Evolutionary conservation across 208 protist species (phyloP), one percentile per base, ranked within the genome.

Genomic region (Acanthamoeba healyi): DNA sequence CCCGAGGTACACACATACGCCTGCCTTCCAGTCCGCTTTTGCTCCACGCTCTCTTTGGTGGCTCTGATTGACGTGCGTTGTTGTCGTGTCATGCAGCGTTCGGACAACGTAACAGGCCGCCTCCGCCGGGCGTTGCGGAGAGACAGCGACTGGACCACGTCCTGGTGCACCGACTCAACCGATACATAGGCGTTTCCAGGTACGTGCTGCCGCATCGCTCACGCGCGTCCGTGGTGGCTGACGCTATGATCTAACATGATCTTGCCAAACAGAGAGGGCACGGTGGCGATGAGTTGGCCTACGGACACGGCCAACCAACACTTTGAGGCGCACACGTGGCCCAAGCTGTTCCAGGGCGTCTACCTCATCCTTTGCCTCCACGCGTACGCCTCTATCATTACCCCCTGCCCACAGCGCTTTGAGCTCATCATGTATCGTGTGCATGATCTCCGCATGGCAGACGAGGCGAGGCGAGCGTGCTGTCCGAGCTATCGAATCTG

Each of bases 301-400:
- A 93, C 67, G 15, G 51, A 82, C 51, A 24, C 32, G 19, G 14
- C 26, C 32, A 93, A 93, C 36, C 26, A 6, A 0, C 89, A 82
- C 63, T 93, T 93, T 74, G 70, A 93, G 44, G 34, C 40, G 5
- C 63, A 82, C 29, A 93, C 89, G 7, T 93, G 89, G 89, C 89
- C 89, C 32, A 74, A 93, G 67, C 89, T 93, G 15, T 93, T 93
- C 65, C 89, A 93, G 22, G 89, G 89, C 24, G 51, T 93, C 40
- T 93, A 93, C 24, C 51, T 93, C 22, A 82, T 82, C 32, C 65
- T 93, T 2, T 36, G 42, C n/a, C 89, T 82, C 32, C 89, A 93
- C 49, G 89, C 67, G 89, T 93, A 82, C 46, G 49, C 4, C 19
- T 3, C 72, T 9, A 12, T 24, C 54, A 0, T 29, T 0, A 32